Evolutionary conservation across 148 eudicot genomes (phyloP), one percentile per base, ranked within the genome.

Genomic region (Oxyria digyna): DNA sequence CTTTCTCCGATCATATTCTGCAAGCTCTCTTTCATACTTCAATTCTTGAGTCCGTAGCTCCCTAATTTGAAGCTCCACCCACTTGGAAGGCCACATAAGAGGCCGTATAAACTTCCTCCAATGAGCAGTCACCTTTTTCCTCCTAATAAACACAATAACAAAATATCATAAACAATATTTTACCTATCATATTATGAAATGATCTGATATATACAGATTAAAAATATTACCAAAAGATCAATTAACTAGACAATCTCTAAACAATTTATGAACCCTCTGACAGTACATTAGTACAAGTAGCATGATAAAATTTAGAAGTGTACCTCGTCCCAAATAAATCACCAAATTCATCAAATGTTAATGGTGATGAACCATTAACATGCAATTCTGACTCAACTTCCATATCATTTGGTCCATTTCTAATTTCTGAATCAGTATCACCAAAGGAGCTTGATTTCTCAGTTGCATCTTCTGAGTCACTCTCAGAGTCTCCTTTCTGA

Each of bases 51-150:
- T 72, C 54, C 71, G 69, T 48, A 87, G 71, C 74, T 81, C 81
- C 82, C 75, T 81, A 26, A 85, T 68, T 74, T 83, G 82, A 74
- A 91, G 77, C 79, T 91, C 97, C 32, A 72, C 81, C 97, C 91
- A 91, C 78, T 81, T 91, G 74, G 86, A 86, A 20, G 89, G 86
- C 97, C 91, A 87, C 91, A 78, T 79, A 35, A 82, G 59, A 31
- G 97, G 91, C 31, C 76, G 87, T 48, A 86, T 69, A 69, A 74
- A 86, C n/a, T 75, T 72, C 78, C 83, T 83, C 97, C 97, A 91
- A 27, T 86, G 82, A 81, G 84, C 18, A 59, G 89, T 82, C 80
- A 84, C 31, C 69, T 66, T 87, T 76, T 86, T 91, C 86, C 79
- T 86, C 82, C 94, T 91, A 71, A 11, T 69, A 62, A 13, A 29